Conservation (phyloP, 2,329 filamentous ascomycete species). For the Aspergillus melleus region DNA sequence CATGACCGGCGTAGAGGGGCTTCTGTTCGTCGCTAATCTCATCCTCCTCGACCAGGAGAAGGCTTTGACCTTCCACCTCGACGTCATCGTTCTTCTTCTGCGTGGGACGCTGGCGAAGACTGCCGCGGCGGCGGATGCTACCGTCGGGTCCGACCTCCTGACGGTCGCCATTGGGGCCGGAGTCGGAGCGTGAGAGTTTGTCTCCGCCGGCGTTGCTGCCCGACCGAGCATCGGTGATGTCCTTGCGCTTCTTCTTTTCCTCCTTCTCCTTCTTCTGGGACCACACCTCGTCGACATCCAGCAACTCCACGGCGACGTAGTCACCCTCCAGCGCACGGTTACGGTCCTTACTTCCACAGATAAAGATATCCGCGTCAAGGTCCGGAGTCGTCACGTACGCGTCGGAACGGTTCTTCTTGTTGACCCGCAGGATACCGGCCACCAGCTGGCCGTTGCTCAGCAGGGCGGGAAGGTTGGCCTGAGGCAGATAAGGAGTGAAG, state of each 20-base stretch:
- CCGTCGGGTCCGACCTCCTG: conserved; percentile 67
- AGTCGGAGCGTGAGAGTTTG: conserved; percentile 59
- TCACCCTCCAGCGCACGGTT: conserved; percentile 97
- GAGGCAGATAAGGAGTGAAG: conserved; percentile 95
- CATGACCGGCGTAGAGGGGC: conserved; percentile 92
- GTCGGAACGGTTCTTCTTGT: conserved; percentile 99
- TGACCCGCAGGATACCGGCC: conserved; percentile 92
- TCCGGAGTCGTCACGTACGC: conserved; percentile 95
- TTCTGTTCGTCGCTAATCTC: conserved; percentile 99
- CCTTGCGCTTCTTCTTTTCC: conserved; percentile 99
- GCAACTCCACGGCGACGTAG: conserved; percentile 88
- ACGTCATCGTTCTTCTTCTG: conserved; percentile 99
- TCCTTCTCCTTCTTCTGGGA: conserved; percentile 98
- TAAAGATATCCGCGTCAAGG: conserved; percentile 97
- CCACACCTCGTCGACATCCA: conserved; percentile 99
- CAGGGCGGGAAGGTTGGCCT: conserved; percentile 87
- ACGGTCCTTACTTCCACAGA: conserved; percentile 97
- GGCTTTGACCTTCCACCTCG: conserved; percentile 95
- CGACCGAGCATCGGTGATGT: conserved; percentile 87
- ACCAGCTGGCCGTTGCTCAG: conserved; percentile 91
- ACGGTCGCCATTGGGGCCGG: conserved; percentile 62
- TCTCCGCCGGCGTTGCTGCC: conserved; percentile 71
- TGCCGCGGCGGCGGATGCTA: conserved; percentile 87
- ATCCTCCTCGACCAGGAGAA: conserved; percentile 95
- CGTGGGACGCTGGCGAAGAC: conserved; percentile 91